A percentile compares a stretch with the other conserved stretches of the same genome.
Evolutionary conservation across 2,329 filamentous ascomycete species (phyloP).

Genomic region (Thermomyces lanuginosus): DNA sequence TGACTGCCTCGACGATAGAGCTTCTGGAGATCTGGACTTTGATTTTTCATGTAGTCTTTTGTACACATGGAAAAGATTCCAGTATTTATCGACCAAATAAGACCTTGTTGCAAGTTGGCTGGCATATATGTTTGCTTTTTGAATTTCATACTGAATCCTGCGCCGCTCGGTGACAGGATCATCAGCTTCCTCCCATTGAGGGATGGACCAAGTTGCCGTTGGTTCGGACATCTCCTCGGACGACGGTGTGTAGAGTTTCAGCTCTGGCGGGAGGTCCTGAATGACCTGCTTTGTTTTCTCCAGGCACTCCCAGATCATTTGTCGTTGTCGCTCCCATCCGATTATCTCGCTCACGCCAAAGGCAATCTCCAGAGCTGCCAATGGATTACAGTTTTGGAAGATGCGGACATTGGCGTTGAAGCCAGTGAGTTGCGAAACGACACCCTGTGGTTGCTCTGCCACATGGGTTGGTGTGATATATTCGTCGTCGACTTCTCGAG

Average conservation of each 20-base stretch:
- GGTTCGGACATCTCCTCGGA: conserved; percentile 21
- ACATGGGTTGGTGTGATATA: conserved; percentile 59
- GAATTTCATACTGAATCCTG: conserved; percentile 63
- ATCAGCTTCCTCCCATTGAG: conserved; percentile 32
- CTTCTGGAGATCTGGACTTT: conserved; percentile 3
- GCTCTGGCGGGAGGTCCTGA: conserved; percentile 50
- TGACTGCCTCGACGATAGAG: conserved; percentile 7
- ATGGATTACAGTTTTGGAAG: conserved; percentile 62
- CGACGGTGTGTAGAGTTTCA: conserved; percentile 37
- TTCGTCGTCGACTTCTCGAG: conserved; percentile 68
- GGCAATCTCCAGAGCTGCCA: conserved; percentile 65
- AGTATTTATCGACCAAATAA: conserved; percentile 75
- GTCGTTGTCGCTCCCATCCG: conserved; percentile 60
- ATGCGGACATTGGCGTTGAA: conserved; percentile 69
- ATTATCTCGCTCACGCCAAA: conserved; percentile 64
- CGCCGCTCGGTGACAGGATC: conserved; percentile 14
- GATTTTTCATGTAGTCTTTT: conserved; percentile 10
- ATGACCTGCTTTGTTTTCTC: conserved; percentile 53
- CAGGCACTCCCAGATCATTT: conserved; percentile 54
- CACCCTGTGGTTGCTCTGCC: conserved; percentile 49
- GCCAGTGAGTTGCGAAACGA: conserved; percentile 55
- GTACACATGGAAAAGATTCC: conserved; percentile 55
- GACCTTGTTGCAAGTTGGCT: conserved; percentile 68
- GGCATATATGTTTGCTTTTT: conserved; percentile 78
- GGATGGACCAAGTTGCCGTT: conserved; percentile 30